phyloP scores from a whole-genome alignment of 306 rosid genomes.

The Cajanus cajan region DNA sequence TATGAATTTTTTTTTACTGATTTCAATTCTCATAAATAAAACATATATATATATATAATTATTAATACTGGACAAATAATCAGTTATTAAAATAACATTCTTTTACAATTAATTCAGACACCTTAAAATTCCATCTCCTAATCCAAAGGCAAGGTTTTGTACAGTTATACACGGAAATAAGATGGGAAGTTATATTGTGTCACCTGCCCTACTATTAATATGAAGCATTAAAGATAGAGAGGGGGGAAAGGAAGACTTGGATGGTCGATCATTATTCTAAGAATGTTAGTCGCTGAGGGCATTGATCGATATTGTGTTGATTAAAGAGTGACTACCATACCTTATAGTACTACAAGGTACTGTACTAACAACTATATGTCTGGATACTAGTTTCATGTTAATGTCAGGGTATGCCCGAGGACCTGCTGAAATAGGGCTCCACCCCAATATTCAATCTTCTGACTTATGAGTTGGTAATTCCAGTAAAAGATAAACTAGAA shows the following conservation, averaged over 20 bases:
- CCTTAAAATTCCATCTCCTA: not conserved
- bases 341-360: slow-evolving; percentile 32
- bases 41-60: not conserved
- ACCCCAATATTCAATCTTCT: slow-evolving; percentile 15
- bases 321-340: slow-evolving; percentile 5
- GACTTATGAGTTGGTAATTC: slow-evolving; percentile 30
- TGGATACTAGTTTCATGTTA: slow-evolving; percentile 29
- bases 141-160: not conserved
- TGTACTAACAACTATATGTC: slow-evolving; percentile 26
- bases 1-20: no score
- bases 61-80: not conserved
- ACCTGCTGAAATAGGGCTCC: slow-evolving; percentile 20
- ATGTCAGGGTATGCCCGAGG: slow-evolving; percentile 34
- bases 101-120: not conserved
- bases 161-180: not conserved
- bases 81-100: not conserved
- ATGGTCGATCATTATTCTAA: not conserved
- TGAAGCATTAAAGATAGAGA: not conserved
- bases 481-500: not conserved
- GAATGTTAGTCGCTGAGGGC: slow-evolving; percentile 19
- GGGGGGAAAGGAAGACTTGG: no score
- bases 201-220: not conserved
- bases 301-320: slow-evolving; percentile 16
- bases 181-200: not conserved
- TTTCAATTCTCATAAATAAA: no score